Conservation (phyloP, 2,329 filamentous ascomycete species). For the Fusarium sp. region DNA sequence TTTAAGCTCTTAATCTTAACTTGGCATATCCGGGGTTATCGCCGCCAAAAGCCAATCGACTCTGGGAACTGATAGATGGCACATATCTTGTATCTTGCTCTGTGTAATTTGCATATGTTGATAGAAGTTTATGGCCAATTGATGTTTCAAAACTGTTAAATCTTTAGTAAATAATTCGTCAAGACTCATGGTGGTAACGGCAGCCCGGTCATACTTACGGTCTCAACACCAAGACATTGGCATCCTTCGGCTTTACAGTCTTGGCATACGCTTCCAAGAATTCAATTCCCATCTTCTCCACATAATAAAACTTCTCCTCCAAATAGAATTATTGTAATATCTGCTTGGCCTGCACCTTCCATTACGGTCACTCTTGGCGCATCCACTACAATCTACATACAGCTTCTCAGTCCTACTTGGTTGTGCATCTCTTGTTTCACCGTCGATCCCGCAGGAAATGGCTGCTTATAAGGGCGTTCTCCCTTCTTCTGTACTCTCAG, state of each 20-base stretch:
- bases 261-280: conserved; percentile 14
- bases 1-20: conserved; percentile 20
- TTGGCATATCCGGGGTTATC: conserved; percentile 10
- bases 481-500: not conserved
- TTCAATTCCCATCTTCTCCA: conserved; percentile 21
- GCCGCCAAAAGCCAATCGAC: not conserved
- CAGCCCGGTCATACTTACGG: too few relatives aligned
- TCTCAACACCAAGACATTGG: not conserved
- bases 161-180: too few relatives aligned
- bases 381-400: conserved; percentile 16
- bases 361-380: conserved; percentile 18
- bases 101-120: not conserved
- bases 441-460: not conserved
- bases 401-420: not conserved
- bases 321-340: conserved; percentile 16
- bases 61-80: not conserved
- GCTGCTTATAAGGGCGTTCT: conserved; percentile 14
- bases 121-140: too few relatives aligned
- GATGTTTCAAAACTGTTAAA: too few relatives aligned
- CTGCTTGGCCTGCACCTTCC: conserved; percentile 3
- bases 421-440: not conserved
- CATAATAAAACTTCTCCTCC: conserved; percentile 26
- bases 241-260: not conserved
- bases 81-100: conserved; percentile 14
- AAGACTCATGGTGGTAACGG: too few relatives aligned